A percentile compares a stretch with the other conserved stretches of the same genome.
Conservation (phyloP, 495 filamentous ascomycete genomes). For the Aspergillus conjunctus region DNA sequence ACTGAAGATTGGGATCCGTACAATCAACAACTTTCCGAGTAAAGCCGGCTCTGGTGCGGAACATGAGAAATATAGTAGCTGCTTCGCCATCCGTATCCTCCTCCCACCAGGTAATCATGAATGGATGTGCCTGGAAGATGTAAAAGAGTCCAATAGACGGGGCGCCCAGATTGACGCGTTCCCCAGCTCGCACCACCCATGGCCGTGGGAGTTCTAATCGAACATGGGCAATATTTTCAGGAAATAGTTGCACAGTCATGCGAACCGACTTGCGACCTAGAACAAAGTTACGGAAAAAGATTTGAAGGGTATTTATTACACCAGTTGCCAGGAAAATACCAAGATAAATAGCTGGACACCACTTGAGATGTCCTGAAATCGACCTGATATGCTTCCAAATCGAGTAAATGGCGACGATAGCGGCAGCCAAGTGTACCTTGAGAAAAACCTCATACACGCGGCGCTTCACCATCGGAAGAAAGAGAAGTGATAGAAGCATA, state of each 20-base stretch:
- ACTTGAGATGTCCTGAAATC: not conserved
- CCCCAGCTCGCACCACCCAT: conserved; percentile 31
- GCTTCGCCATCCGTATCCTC: conserved; percentile 23
- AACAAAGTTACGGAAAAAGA: conserved; percentile 22
- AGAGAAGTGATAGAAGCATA: conserved; percentile 23
- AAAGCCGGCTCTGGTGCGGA: conserved; percentile 36
- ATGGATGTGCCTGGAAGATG: conserved; percentile 34
- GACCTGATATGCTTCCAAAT: conserved; percentile 19
- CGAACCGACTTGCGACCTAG: conserved; percentile 15
- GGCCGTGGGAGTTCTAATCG: conserved; percentile 29
- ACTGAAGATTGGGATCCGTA: conserved; percentile 19
- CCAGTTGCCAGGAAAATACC: conserved; percentile 9
- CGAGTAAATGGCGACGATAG: conserved; percentile 15
- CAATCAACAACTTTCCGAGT: conserved; percentile 26
- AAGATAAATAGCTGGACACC: conserved; percentile 9
- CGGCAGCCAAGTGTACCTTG: conserved; percentile 24
- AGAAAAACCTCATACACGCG: conserved; percentile 29
- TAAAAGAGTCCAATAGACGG: conserved; percentile 29
- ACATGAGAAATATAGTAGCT: conserved; percentile 28
- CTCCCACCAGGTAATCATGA: conserved; percentile 40
- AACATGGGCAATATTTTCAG: conserved; percentile 16
- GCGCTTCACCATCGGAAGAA: conserved; percentile 23
- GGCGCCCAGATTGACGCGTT: conserved; percentile 33
- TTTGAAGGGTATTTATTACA: conserved; percentile 14
- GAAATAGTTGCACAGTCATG: conserved; percentile 9